Evolutionary conservation across 768 basidiomycete genomes (phyloP), one percentile per base, ranked within the genome.

Genomic region (Jaapia argillacea): DNA sequence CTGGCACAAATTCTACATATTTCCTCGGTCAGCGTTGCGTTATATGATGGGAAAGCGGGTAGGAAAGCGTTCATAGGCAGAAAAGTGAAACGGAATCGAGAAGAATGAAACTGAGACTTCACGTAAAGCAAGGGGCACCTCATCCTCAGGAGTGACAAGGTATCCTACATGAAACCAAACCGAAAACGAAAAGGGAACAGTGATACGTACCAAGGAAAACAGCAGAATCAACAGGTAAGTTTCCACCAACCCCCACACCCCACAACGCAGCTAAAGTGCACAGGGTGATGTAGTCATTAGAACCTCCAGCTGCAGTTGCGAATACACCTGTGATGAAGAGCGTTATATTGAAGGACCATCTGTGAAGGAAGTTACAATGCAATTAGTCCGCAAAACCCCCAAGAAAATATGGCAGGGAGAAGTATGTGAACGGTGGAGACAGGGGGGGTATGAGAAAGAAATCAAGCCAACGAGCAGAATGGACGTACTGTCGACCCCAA

Each of bases 151-250:
- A 23, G 23, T 5, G 24, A 21, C 5, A 47, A 13, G 16, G 26
- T 23, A 16, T 1, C 1, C 6, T 22, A 20, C 10, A 5, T 3
- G 4, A 39, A n/a, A n/a, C n/a, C n/a, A n/a, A n/a, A n/a, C n/a
- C n/a, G n/a, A n/a, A n/a, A n/a, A n/a, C 7, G 26, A 45, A 37
- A 21, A 6, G 26, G n/a, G 7, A 6, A 7, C 16, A 21, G 18
- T 36, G 22, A 20, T 36, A 58, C 68, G 33, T 33, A 79, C 79
- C 84, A 5, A 87, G 67, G 59, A 87, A 87, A 20, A 86, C 73
- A 0, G 84, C 78, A 26, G 78, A 79, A 52, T 86, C 85, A 0
- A 86, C 83, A 0, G 83, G 83, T 5, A 86, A 58, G 50, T 82
- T 81, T 41, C 83, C 83, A 23, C 81, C 81, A 3, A 82, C 81